These are phyloP conservation scores for Colletotrichum sp. DNA, from an alignment of 2,329 filamentous ascomycete genomes.

Conservation along the genomic window DNA sequence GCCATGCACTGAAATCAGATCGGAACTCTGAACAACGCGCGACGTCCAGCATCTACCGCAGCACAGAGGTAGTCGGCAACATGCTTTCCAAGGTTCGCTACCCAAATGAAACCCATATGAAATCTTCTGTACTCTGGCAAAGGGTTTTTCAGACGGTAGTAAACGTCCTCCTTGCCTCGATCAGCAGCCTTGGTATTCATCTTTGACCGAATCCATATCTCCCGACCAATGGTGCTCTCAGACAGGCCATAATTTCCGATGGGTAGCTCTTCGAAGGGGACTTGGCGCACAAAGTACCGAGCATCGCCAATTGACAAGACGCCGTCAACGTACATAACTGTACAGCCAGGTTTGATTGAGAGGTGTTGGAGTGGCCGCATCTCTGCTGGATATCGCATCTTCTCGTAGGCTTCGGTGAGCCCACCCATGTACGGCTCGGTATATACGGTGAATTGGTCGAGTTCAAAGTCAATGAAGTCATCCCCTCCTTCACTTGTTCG, in stretches of 20 bases:
- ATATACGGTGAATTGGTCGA: slow-evolving; percentile 66
- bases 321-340: slow-evolving; percentile 43
- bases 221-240: slow-evolving; percentile 49
- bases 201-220: slow-evolving; percentile 69
- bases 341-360: slow-evolving; percentile 34
- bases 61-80: slow-evolving; percentile 67
- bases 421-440: slow-evolving; percentile 35
- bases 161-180: slow-evolving; percentile 44
- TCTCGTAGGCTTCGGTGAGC: neutral
- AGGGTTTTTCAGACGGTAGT: slow-evolving; percentile 67
- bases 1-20: slow-evolving; percentile 61
- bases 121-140: slow-evolving; percentile 66
- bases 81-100: slow-evolving; percentile 74
- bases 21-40: slow-evolving; percentile 64
- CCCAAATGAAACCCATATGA: slow-evolving; percentile 69
- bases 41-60: slow-evolving; percentile 30
- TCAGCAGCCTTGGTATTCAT: slow-evolving; percentile 36
- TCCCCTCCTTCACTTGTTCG: slow-evolving; percentile 21
- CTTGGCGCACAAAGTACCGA: slow-evolving; percentile 55
- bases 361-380: slow-evolving; percentile 62
- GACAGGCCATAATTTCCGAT: slow-evolving; percentile 68
- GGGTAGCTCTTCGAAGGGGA: slow-evolving; percentile 63
- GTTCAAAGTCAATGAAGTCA: slow-evolving; percentile 51
- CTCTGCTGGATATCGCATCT: slow-evolving; percentile 40
- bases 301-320: slow-evolving; percentile 50